Conservation (phyloP, 768 basidiomycete species). For the Dendrothele bispora region DNA sequence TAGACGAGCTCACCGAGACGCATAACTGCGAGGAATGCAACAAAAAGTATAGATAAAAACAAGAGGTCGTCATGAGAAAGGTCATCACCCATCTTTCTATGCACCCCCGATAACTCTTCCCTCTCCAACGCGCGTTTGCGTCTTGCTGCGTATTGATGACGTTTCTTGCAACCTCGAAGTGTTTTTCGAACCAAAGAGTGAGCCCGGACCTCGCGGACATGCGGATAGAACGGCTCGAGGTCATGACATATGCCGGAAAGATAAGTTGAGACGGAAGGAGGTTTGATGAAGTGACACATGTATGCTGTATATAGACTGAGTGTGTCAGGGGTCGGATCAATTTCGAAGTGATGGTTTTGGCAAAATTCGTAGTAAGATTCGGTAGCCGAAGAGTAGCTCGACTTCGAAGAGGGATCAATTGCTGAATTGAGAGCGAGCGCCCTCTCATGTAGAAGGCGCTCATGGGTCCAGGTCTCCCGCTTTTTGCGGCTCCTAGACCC, state of each 20-base stretch:
- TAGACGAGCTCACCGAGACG: conserved; percentile 18
- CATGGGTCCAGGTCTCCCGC: conserved; percentile 33
- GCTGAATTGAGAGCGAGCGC: conserved; percentile 21
- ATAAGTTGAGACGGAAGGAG: conserved; percentile 33
- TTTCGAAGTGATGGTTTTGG: conserved; percentile 21
- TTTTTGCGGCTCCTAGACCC: conserved; percentile 25
- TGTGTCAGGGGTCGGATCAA: conserved; percentile 32
- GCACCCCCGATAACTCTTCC: too few species aligned
- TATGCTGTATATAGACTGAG: conserved; percentile 35
- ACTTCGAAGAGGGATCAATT: conserved; percentile 17
- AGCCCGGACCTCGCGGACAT: conserved; percentile 21
- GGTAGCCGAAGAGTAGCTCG: conserved; percentile 26
- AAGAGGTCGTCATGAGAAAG: too few species aligned
- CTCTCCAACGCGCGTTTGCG: conserved; percentile 31
- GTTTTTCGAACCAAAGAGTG: conserved; percentile 26
- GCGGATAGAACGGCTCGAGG: conserved; percentile 34
- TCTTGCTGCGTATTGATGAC: conserved; percentile 11
- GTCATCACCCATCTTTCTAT: too few species aligned
- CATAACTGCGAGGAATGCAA: too few species aligned
- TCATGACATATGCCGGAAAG: conserved; percentile 40
- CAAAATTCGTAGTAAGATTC: conserved; percentile 34
- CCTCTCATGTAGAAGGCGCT: conserved; percentile 28
- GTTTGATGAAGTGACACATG: conserved; percentile 35
- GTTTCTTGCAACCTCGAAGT: conserved; percentile 27
- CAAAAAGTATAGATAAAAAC: too few species aligned